Evolutionary conservation across 139 green algal species (phyloP).

Genomic region (Tetraselmis chui): DNA sequence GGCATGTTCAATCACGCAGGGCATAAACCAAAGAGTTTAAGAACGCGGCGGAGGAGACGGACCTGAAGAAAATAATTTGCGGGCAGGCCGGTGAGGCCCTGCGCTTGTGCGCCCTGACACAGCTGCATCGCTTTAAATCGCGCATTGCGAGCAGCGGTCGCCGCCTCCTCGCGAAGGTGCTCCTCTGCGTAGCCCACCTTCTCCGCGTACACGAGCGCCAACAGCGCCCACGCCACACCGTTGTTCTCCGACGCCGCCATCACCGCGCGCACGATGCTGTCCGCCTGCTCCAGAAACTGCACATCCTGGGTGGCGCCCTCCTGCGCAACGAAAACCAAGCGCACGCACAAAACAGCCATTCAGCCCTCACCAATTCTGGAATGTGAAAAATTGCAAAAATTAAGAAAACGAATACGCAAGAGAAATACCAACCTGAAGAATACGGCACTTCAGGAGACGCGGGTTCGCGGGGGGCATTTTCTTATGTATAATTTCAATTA

Average conservation of each 20-base stretch:
- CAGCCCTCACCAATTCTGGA: too few relatives aligned
- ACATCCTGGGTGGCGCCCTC: not conserved
- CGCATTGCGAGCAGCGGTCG: slow-evolving; percentile 5
- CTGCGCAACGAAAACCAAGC: too few relatives aligned
- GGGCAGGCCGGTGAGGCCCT: not conserved
- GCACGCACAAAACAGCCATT: too few relatives aligned
- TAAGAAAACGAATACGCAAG: too few relatives aligned
- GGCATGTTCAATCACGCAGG: too few relatives aligned
- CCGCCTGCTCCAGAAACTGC: not conserved
- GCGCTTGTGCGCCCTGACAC: not conserved
- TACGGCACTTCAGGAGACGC: too few relatives aligned
- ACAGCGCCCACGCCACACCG: slow-evolving; percentile 15
- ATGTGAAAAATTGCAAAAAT: too few relatives aligned
- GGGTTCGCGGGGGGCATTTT: too few relatives aligned
- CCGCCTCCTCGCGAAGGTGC: not conserved
- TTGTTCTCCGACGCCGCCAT: not conserved
- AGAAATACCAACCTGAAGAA: too few relatives aligned
- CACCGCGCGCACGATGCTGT: not conserved
- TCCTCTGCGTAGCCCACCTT: not conserved
- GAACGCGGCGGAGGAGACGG: too few relatives aligned
- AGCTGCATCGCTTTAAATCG: slow-evolving; percentile 6
- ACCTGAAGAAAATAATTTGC: slow-evolving; percentile 15
- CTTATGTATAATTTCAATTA: too few relatives aligned
- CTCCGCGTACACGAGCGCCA: slow-evolving; percentile 12
- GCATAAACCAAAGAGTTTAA: too few relatives aligned